Evolutionary conservation across 805 yeast genomes (phyloP).

Genomic region (Candida golubevii): DNA sequence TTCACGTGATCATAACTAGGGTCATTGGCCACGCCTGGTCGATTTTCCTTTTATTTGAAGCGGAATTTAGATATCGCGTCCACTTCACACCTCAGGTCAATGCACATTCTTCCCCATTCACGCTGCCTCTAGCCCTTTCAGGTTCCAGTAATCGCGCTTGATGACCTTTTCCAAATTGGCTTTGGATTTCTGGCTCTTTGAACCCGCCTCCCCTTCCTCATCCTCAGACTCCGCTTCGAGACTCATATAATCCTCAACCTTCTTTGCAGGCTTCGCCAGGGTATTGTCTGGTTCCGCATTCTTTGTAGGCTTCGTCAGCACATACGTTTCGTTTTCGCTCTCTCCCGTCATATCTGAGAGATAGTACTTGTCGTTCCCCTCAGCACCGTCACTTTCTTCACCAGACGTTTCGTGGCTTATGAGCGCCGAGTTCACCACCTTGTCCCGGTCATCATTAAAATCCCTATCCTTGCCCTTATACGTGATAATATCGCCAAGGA

Average conservation of each 20-base stretch:
- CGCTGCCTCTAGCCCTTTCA: constrained; percentile 37
- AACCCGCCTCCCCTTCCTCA: constrained; percentile 8
- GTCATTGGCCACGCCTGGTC: too few relatives aligned
- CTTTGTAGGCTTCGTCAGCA: not conserved
- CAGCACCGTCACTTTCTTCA: constrained; percentile 32
- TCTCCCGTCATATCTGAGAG: constrained; percentile 42
- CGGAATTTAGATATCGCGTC: too few relatives aligned
- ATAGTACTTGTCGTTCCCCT: constrained; percentile 38
- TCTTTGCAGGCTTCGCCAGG: constrained; percentile 1
- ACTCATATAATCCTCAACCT: constrained; percentile 22
- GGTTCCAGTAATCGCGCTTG: constrained; percentile 39
- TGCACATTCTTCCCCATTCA: not conserved
- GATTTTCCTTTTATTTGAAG: too few relatives aligned
- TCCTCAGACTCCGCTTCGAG: constrained; percentile 18
- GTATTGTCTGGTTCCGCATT: not conserved
- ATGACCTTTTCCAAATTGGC: constrained; percentile 29
- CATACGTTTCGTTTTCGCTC: constrained; percentile 23
- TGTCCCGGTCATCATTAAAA: constrained; percentile 67
- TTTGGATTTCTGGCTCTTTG: not conserved
- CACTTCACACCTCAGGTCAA: too few relatives aligned
- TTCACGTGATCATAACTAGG: too few relatives aligned
- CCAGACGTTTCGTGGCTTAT: constrained; percentile 21
- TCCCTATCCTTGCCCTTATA: constrained; percentile 72
- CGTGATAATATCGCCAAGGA: constrained; percentile 74
- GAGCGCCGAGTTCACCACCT: constrained; percentile 58